phyloP scores from a whole-genome alignment of 306 rosid species.

The Dryas octopetala region DNA sequence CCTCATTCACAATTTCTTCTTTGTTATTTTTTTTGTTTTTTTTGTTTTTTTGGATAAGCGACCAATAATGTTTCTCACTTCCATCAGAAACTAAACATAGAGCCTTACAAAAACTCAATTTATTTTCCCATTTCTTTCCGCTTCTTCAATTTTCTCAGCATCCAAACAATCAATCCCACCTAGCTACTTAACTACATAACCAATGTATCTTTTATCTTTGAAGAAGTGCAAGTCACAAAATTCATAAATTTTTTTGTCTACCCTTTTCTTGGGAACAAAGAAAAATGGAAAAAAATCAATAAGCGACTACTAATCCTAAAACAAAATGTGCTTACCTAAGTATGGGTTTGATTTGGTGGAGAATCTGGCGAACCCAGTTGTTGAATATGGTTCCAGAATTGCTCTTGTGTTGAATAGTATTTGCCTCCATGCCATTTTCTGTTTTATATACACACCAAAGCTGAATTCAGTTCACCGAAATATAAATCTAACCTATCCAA shows the following conservation, averaged over 20 bases:
- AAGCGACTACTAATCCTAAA: neutral
- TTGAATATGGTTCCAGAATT: constrained; percentile 23
- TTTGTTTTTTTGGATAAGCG: neutral
- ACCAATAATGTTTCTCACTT: neutral
- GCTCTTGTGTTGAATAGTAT: constrained; percentile 25
- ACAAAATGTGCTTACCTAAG: constrained; percentile 28
- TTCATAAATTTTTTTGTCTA: neutral
- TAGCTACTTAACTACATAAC: neutral
- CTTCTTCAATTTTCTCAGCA: neutral
- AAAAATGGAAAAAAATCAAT: no score
- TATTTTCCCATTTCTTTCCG: neutral
- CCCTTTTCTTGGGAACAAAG: neutral
- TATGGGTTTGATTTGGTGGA: constrained; percentile 59
- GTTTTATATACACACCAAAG: neutral
- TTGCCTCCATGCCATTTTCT: constrained; percentile 51
- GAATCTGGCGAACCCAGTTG: constrained; percentile 42
- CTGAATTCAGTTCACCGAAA: neutral
- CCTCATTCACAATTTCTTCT: neutral
- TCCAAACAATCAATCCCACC: neutral
- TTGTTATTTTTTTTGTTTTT: neutral
- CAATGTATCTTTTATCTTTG: neutral
- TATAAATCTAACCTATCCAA: neutral
- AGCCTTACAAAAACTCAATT: neutral
- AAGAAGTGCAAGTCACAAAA: neutral
- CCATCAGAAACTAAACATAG: neutral